Evolutionary conservation across 495 filamentous ascomycete genomes (phyloP).

Genomic region (Hypoxylon trugodes): DNA sequence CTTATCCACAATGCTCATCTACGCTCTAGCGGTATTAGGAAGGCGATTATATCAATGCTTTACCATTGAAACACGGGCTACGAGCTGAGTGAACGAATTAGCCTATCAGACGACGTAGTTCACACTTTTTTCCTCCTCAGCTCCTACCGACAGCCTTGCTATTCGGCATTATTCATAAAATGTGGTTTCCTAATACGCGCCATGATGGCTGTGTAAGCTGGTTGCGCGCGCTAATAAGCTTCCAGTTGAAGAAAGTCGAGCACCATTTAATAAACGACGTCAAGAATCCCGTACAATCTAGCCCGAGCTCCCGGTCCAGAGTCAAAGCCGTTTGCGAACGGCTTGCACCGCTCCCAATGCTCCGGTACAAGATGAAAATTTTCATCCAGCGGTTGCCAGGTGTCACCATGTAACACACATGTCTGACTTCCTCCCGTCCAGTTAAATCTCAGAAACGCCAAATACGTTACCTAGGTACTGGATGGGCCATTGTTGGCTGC

Average conservation of each 20-base stretch:
- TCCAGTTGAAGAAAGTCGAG: slow-evolving; percentile 11
- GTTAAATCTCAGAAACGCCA: slow-evolving; percentile 9
- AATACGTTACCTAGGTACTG: slow-evolving; percentile 4
- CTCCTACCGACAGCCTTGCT: slow-evolving; percentile 15
- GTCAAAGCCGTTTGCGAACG: slow-evolving; percentile 5
- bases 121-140: slow-evolving; percentile 21
- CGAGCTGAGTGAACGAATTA: slow-evolving; percentile 15
- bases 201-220: slow-evolving; percentile 1
- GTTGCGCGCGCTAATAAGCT: neutral
- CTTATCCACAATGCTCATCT: slow-evolving; percentile 22
- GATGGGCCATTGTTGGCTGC: slow-evolving; percentile 6
- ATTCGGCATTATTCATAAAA: slow-evolving; percentile 4
- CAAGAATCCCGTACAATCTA: slow-evolving; percentile 19
- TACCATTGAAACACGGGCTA: slow-evolving; percentile 2
- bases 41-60: slow-evolving; percentile 21
- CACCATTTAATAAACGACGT: slow-evolving; percentile 3
- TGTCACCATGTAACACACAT: slow-evolving; percentile 27
- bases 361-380: slow-evolving; percentile 24
- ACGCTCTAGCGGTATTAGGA: slow-evolving; percentile 38
- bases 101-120: slow-evolving; percentile 13
- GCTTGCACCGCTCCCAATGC: slow-evolving; percentile 20
- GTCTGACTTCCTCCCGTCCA: slow-evolving; percentile 20
- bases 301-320: slow-evolving; percentile 10
- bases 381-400: slow-evolving; percentile 17
- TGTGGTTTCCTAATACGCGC: slow-evolving; percentile 6